A percentile compares a stretch with the other conserved stretches of the same genome.
Conservation (phyloP, 2,329 filamentous ascomycete genomes). For the Tetracladium maxilliforme region DNA sequence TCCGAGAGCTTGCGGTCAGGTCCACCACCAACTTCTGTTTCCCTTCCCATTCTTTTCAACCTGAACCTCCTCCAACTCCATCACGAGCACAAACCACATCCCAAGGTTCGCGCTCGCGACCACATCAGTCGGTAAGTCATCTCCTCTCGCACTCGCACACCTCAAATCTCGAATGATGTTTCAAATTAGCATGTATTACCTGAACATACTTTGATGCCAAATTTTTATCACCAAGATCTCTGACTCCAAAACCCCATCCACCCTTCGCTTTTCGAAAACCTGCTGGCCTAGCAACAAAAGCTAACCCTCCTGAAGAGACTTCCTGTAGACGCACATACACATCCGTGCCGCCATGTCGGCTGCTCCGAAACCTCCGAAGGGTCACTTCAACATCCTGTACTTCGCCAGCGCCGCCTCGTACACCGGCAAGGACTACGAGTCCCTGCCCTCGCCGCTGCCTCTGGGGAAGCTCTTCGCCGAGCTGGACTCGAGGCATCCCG, state of each 20-base stretch:
- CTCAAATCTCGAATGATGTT: conserved; percentile 15
- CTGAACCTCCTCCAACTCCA: too few species aligned
- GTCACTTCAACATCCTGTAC: conserved; percentile 69
- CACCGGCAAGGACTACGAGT: conserved; percentile 53
- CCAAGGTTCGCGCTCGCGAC: neutral
- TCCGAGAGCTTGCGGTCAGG: too few species aligned
- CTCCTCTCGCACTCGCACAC: neutral
- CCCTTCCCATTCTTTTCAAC: too few species aligned
- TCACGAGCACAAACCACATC: too few species aligned
- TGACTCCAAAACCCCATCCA: conserved; percentile 27
- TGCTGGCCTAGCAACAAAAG: conserved; percentile 3
- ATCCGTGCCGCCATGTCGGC: conserved; percentile 15
- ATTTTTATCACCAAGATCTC: conserved; percentile 58
- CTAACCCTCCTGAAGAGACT: conserved; percentile 9
- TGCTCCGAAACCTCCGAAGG: conserved; percentile 32
- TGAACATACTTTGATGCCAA: conserved; percentile 34
- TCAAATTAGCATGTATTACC: conserved; percentile 25
- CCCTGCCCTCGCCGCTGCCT: conserved; percentile 49
- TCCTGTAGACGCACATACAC: conserved; percentile 1
- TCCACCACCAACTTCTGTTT: too few species aligned
- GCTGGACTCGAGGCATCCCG: conserved; percentile 55
- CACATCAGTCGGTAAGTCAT: neutral
- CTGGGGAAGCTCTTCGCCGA: conserved; percentile 46
- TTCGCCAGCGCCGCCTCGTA: conserved; percentile 64
- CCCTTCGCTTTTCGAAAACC: conserved; percentile 2